These are phyloP conservation scores for Gaultheria prostrata DNA, from an alignment of 148 eudicot species.

Conservation along the genomic window DNA sequence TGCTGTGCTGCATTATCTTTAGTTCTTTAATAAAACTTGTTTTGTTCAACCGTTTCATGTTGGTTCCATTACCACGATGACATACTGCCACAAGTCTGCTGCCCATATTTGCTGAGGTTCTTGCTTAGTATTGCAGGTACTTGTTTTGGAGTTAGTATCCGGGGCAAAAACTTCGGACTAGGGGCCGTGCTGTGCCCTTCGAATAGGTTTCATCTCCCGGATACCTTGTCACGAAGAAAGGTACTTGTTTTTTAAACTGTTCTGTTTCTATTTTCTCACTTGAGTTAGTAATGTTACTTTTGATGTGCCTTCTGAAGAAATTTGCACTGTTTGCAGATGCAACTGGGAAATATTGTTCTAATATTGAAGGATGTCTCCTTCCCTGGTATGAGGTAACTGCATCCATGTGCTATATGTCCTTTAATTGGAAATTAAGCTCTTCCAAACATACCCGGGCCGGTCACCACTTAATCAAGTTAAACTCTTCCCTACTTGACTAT, in stretches of 20 bases:
- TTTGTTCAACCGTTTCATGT: not conserved
- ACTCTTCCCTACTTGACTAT: not conserved
- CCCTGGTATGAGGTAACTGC: not conserved
- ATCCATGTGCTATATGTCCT: not conserved
- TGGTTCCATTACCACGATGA: not conserved
- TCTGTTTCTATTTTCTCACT: not conserved
- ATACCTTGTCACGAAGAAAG: not conserved
- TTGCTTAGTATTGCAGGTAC: conserved; percentile 9
- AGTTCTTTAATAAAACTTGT: not conserved
- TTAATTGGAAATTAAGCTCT: not conserved
- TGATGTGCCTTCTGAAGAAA: not conserved
- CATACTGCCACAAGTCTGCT: not conserved
- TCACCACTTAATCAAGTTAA: not conserved
- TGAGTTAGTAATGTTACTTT: not conserved
- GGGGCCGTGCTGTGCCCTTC: not conserved
- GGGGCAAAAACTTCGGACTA: not conserved
- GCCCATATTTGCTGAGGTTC: conserved; percentile 9
- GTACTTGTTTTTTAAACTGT: conserved; percentile 8
- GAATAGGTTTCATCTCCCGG: not conserved
- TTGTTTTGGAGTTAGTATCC: not conserved
- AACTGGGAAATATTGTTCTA: not conserved
- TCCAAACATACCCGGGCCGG: not conserved
- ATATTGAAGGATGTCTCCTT: not conserved
- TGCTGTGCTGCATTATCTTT: conserved; percentile 20
- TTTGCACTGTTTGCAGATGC: not conserved